These are phyloP conservation scores for Aspergillus proliferans DNA, from an alignment of 2,329 filamentous ascomycete species.

Conservation along the genomic window DNA sequence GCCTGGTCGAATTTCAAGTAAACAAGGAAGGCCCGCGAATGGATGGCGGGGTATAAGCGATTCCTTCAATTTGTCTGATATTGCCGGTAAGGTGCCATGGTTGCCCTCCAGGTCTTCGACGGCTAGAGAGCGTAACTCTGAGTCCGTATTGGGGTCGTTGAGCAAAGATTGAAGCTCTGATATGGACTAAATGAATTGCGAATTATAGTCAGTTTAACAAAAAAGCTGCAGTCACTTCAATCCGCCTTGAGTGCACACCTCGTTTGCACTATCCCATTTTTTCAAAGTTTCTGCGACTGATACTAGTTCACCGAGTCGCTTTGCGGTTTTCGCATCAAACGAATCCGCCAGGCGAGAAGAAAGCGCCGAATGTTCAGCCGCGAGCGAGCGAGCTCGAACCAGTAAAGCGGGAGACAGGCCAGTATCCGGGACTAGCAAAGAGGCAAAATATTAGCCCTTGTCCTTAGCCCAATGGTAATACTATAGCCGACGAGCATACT, in stretches of 20 bases:
- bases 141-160: conserved; percentile 57
- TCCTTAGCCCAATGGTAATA: conserved; percentile 11
- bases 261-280: conserved; percentile 53
- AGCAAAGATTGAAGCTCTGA: conserved; percentile 71
- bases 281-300: conserved; percentile 47
- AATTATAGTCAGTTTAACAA: not conserved
- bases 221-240: conserved; percentile 4
- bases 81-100: conserved; percentile 52
- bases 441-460: conserved; percentile 8
- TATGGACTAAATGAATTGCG: conserved; percentile 40
- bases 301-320: conserved; percentile 52
- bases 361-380: conserved; percentile 51
- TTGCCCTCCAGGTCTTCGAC: conserved; percentile 66
- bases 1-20: conserved; percentile 86
- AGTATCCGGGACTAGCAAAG: conserved; percentile 15
- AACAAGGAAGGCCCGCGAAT: conserved; percentile 81
- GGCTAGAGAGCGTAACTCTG: conserved; percentile 55
- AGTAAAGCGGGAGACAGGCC: conserved; percentile 51
- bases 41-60: conserved; percentile 81
- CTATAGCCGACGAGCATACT: conserved; percentile 16
- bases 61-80: conserved; percentile 64
- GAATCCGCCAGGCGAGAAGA: conserved; percentile 46
- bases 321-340: conserved; percentile 53
- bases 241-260: conserved; percentile 34
- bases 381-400: conserved; percentile 49